Evolutionary conservation across 257 asterid species (phyloP).

Genomic region (Petunia secreta): DNA sequence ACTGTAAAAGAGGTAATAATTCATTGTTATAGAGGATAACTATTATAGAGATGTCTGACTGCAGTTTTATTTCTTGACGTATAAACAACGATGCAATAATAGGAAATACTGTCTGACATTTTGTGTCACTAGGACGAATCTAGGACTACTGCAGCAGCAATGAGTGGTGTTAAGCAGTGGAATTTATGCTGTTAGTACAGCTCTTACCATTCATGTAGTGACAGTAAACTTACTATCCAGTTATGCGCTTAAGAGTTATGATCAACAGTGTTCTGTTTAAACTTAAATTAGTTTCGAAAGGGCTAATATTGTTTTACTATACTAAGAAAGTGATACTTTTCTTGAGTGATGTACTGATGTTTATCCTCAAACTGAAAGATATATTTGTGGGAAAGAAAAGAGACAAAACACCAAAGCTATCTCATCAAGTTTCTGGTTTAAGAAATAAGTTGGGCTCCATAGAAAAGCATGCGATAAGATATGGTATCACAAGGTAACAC

Average conservation of each 20-base stretch:
- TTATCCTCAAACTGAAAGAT: neutral
- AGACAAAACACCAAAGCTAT: too few relatives aligned
- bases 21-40: too few relatives aligned
- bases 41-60: neutral
- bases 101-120: neutral
- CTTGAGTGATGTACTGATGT: neutral
- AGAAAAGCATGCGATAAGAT: neutral
- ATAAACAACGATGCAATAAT: too few relatives aligned
- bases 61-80: neutral
- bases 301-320: neutral
- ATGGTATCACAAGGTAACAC: neutral
- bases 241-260: neutral
- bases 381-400: neutral
- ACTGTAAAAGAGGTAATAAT: neutral
- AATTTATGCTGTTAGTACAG: neutral
- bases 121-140: neutral
- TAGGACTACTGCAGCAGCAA: neutral
- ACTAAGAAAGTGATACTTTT: neutral
- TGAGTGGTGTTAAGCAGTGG: neutral
- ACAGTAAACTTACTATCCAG: neutral
- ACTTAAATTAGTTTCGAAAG: neutral
- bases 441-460: conserved; percentile 12
- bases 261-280: neutral
- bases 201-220: neutral
- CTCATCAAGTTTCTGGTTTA: neutral